Conservation (phyloP, 768 basidiomycete genomes). For the Cyclocybe aegerita region DNA sequence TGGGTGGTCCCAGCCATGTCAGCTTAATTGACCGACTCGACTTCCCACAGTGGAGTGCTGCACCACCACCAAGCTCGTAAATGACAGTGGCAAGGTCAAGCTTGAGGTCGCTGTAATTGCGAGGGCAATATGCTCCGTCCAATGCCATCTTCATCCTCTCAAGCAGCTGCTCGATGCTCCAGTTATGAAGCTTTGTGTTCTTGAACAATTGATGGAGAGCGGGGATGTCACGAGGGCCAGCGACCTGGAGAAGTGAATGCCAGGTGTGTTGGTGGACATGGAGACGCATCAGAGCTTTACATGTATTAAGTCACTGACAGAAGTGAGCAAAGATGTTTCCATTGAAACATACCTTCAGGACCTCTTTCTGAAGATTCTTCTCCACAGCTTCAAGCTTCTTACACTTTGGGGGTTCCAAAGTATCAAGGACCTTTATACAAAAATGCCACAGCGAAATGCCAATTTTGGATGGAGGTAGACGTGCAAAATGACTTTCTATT, state of each 20-base stretch:
- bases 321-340: neutral
- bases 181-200: slow-evolving; percentile 11
- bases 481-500: too few species aligned
- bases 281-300: slow-evolving; percentile 2
- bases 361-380: neutral
- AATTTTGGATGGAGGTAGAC: too few species aligned
- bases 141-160: slow-evolving; percentile 11
- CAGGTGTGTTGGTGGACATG: slow-evolving; percentile 9
- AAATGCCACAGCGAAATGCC: too few species aligned
- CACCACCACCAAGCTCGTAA: slow-evolving; percentile 28
- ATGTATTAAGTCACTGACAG: slow-evolving; percentile 1
- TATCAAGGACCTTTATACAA: too few species aligned
- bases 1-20: too few species aligned
- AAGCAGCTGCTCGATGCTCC: slow-evolving; percentile 15
- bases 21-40: too few species aligned
- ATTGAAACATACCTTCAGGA: slow-evolving; percentile 4
- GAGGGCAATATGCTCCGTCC: slow-evolving; percentile 17
- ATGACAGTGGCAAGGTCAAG: slow-evolving; percentile 20
- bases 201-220: slow-evolving; percentile 24
- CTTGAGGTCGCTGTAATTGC: slow-evolving; percentile 20
- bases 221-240: slow-evolving; percentile 21
- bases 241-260: slow-evolving; percentile 7
- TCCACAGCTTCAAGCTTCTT: neutral
- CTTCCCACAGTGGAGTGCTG: slow-evolving; percentile 24
- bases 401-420: too few species aligned